These are phyloP conservation scores for Xylaria sp. DNA, from an alignment of 2,329 filamentous ascomycete species.

Conservation along the genomic window DNA sequence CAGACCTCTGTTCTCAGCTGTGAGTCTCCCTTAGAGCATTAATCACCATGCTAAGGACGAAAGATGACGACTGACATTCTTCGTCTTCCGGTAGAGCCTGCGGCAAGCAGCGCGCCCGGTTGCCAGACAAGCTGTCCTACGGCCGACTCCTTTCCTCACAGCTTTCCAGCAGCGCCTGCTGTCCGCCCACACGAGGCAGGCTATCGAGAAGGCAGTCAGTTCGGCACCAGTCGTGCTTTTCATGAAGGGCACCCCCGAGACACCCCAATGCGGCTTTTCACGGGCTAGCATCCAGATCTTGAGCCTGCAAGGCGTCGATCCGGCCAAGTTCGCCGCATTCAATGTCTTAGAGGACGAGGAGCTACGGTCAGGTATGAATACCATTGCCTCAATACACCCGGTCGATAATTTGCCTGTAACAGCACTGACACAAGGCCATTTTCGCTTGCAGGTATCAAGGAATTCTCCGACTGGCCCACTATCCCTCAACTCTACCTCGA, in stretches of 20 bases:
- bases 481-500: slow-evolving; percentile 97
- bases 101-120: slow-evolving; percentile 56
- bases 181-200: slow-evolving; percentile 79
- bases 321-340: slow-evolving; percentile 95
- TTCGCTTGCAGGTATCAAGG: slow-evolving; percentile 81
- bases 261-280: slow-evolving; percentile 96
- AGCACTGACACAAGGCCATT: slow-evolving; percentile 18
- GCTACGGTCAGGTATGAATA: slow-evolving; percentile 75
- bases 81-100: slow-evolving; percentile 52
- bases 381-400: neutral
- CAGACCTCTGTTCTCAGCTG: slow-evolving; percentile 42
- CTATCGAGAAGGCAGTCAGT: slow-evolving; percentile 89
- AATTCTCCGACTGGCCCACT: slow-evolving; percentile 99
- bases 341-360: slow-evolving; percentile 95
- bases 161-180: slow-evolving; percentile 71
- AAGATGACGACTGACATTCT: neutral
- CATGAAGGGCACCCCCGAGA: slow-evolving; percentile 99
- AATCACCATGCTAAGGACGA: neutral
- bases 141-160: slow-evolving; percentile 47
- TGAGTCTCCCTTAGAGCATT: slow-evolving; percentile 29
- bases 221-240: slow-evolving; percentile 95
- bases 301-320: slow-evolving; percentile 93
- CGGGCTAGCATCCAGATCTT: slow-evolving; percentile 94
- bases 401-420: neutral
- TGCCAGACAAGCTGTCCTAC: slow-evolving; percentile 37